Evolutionary conservation across 108 stramenopile species (phyloP), one percentile per base, ranked within the genome.

Genomic region (Nitzschia sp.): DNA sequence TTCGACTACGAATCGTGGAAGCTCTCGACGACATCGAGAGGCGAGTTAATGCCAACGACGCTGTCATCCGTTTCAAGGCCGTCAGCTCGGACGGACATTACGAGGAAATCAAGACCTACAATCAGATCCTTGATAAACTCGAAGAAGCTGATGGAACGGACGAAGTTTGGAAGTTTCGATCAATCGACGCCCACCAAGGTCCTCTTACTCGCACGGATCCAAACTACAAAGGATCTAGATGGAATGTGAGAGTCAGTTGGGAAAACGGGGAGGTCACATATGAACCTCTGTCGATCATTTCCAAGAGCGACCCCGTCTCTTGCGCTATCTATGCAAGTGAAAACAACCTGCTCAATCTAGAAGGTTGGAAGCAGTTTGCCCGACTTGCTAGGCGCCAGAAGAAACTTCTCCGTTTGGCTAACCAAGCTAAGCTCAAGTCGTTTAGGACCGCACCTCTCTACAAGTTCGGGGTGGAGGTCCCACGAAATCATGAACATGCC

Each of bases 301-400:
- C n/a, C n/a, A n/a, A n/a, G n/a, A n/a, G n/a, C n/a, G n/a, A n/a
- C n/a, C n/a, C n/a, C n/a, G n/a, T n/a, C n/a, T n/a, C n/a, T n/a
- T n/a, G n/a, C 24, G 76, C 77, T 13, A 59, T 71, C 19, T 82
- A 82, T 61, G 81, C 68, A 19, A 30, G 31, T 18, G 64, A 77
- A 3, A 64, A 82, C 28, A 48, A 51, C 15, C 36, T 82, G 21
- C 60, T 82, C 18, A 53, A 77, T 24, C 21, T 24, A 19, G 65
- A 73, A n/a, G 81, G 81, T 24, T 82, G 81, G 81, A 74, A 70
- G 48, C n/a, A n/a, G n/a, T n/a, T n/a, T n/a, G n/a, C n/a, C n/a
- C n/a, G n/a, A n/a, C n/a, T n/a, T n/a, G n/a, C n/a, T n/a, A n/a
- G n/a, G n/a, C n/a, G n/a, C n/a, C n/a, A n/a, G n/a, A n/a, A n/a